Conservation (phyloP, 2,329 filamentous ascomycete species). For the Scedosporium minutisporum region DNA sequence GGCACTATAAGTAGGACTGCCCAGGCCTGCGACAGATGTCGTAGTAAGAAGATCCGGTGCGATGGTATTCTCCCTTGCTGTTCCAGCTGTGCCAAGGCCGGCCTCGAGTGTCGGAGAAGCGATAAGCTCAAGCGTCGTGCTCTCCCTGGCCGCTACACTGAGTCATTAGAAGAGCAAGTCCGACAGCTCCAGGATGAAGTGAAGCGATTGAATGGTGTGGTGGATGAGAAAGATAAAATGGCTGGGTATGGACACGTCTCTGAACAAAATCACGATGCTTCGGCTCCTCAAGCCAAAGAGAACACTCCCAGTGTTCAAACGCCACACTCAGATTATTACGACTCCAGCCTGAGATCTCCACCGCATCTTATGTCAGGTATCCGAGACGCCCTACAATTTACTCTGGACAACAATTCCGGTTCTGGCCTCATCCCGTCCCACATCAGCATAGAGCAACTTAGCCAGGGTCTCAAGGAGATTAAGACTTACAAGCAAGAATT, state of each 20-base stretch:
- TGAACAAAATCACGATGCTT: slow-evolving; percentile 25
- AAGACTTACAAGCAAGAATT: no score
- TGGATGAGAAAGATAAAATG: slow-evolving; percentile 97
- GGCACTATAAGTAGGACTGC: slow-evolving; percentile 87
- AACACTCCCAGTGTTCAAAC: slow-evolving; percentile 74
- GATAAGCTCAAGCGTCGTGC: slow-evolving; percentile 93
- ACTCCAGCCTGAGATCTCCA: no score
- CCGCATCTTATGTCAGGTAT: no score
- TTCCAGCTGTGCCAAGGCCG: slow-evolving; percentile 90
- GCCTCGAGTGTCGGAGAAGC: slow-evolving; percentile 97
- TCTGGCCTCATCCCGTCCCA: no score
- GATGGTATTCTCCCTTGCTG: slow-evolving; percentile 91
- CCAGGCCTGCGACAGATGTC: slow-evolving; percentile 86
- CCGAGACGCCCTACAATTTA: no score
- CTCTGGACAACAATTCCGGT: no score
- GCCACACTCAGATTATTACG: slow-evolving; percentile 61
- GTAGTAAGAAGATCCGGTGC: slow-evolving; percentile 96
- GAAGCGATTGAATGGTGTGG: slow-evolving; percentile 76
- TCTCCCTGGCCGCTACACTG: slow-evolving; percentile 92
- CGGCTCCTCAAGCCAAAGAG: slow-evolving; percentile 46
- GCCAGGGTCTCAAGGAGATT: no score
- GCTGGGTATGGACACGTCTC: slow-evolving; percentile 50
- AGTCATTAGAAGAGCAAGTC: slow-evolving; percentile 90
- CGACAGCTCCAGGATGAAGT: slow-evolving; percentile 74
- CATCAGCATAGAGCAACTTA: no score